phyloP scores from a whole-genome alignment of 805 yeast species.

The Lipomyces orientalis region DNA sequence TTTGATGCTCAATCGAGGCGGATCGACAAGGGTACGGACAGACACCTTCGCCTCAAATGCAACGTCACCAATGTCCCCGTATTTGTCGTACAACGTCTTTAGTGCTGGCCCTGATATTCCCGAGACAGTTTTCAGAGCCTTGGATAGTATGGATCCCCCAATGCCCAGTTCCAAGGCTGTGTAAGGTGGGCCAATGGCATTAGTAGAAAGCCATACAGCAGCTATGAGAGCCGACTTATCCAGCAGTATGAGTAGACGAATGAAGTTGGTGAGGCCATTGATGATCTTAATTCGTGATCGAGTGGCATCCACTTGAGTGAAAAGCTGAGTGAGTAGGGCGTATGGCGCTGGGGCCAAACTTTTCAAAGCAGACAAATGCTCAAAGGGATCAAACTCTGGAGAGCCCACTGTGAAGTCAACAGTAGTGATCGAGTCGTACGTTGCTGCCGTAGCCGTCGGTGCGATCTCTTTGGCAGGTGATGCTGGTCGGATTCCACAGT shows the following conservation, averaged over 20 bases:
- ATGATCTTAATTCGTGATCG: conserved; percentile 37
- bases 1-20: conserved; percentile 32
- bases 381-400: not conserved
- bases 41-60: conserved; percentile 40
- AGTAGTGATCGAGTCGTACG: conserved; percentile 8
- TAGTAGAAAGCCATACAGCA: conserved; percentile 38
- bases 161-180: conserved; percentile 36
- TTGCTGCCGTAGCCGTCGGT: not conserved
- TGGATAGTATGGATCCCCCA: conserved; percentile 36
- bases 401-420: conserved; percentile 13
- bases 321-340: conserved; percentile 28
- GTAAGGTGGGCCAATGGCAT: conserved; percentile 38
- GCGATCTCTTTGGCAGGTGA: not conserved
- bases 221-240: conserved; percentile 33
- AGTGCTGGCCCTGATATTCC: conserved; percentile 34
- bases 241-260: conserved; percentile 25
- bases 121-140: conserved; percentile 33
- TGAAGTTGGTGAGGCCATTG: conserved; percentile 35
- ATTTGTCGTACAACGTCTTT: conserved; percentile 27
- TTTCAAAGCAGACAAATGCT: not conserved
- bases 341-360: conserved; percentile 27
- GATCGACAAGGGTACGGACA: conserved; percentile 35
- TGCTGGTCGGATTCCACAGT: not conserved
- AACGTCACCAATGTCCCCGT: conserved; percentile 41
- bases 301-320: conserved; percentile 33